Evolutionary conservation across 2,329 filamentous ascomycete genomes (phyloP), one percentile per base, ranked within the genome.

Genomic region (Aureobasidium subglaciale): DNA sequence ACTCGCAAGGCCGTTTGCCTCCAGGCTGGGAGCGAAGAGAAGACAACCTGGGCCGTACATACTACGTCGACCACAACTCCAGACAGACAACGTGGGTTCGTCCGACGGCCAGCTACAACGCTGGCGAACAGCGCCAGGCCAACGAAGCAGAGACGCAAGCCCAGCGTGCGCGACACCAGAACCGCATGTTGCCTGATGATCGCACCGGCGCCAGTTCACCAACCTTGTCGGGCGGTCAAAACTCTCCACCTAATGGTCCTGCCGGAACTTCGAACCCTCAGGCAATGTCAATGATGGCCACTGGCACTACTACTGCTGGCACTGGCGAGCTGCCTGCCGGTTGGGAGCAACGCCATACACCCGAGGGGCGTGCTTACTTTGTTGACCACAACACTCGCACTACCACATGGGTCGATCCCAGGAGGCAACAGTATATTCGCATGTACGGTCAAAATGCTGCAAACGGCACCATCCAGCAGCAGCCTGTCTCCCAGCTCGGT

Each of bases 341-440:
- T 25, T 99, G 93, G 93, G 93, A 99, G 72, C 90, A 96, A 71
- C 81, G 93, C 64, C 91, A 89, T 73, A 99, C 93, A 0, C 92
- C 93, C 0, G 93, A 99, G 76, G 91, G 92, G 25, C 84, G 93
- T 49, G 82, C 92, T 8, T 99, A 99, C 73, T 99, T 96, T 71
- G 93, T 99, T 48, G 93, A 99, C 69, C 93, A 99, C 73, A 99
- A 97, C 70, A 97, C 93, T 9, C 84, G 93, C 61, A 97, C 93
- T 1, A 99, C 93, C 0, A 97, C 93, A 1, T 99, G 93, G 93
- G 93, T 99, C 15, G 93, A 99, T 69, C 93, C 93, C 27, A 85
- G 93, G 63, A 86, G 93, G 60, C 93, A 97, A 73, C 93, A 99
- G 71, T 99, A 96, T 73, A 97, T 99, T 59, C 82, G 93, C 58